Percentiles rank a stretch among this genome's conserved stretches.
Evolutionary conservation across 768 basidiomycete genomes (phyloP).

Genomic region (Rhizopogon sp.): DNA sequence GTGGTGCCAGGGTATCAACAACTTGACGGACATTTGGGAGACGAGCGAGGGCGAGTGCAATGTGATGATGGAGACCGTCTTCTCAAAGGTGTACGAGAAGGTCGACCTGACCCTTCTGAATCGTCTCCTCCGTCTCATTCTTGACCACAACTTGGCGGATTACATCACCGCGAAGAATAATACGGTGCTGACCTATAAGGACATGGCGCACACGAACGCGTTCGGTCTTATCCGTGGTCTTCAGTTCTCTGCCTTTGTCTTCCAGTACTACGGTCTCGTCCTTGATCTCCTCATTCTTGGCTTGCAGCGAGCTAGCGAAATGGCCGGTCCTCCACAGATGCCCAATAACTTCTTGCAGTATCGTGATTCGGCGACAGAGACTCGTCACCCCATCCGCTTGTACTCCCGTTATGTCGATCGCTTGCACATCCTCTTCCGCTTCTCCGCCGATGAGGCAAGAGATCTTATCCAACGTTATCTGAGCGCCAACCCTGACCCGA

Average conservation of each 20-base stretch:
- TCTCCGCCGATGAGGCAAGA: slow-evolving; percentile 94
- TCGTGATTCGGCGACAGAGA: slow-evolving; percentile 92
- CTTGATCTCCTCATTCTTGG: slow-evolving; percentile 95
- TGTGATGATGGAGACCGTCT: slow-evolving; percentile 97
- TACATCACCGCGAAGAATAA: slow-evolving; percentile 99
- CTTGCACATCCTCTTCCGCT: slow-evolving; percentile 94
- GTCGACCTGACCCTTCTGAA: slow-evolving; percentile 95
- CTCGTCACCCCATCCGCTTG: slow-evolving; percentile 93
- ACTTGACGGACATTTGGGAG: slow-evolving; percentile 97
- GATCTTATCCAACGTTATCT: slow-evolving; percentile 98
- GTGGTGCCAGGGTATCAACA: slow-evolving; percentile 99
- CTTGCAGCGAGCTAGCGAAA: slow-evolving; percentile 96
- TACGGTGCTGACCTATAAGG: slow-evolving; percentile 89
- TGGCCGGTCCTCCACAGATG: slow-evolving; percentile 97
- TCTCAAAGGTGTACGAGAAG: slow-evolving; percentile 99
- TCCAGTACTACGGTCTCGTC: slow-evolving; percentile 97
- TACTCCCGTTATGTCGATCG: slow-evolving; percentile 97
- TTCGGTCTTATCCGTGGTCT: slow-evolving; percentile 96
- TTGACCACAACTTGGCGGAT: slow-evolving; percentile 98
- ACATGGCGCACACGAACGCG: slow-evolving; percentile 98
- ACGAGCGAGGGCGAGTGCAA: slow-evolving; percentile 97
- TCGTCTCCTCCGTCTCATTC: slow-evolving; percentile 89
- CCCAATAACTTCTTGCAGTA: slow-evolving; percentile 99
- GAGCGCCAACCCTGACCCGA: slow-evolving; percentile 96
- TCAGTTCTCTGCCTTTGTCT: slow-evolving; percentile 98